These are phyloP conservation scores for Penicillium janthinellum DNA, from an alignment of 2,329 filamentous ascomycete genomes.

Conservation along the genomic window DNA sequence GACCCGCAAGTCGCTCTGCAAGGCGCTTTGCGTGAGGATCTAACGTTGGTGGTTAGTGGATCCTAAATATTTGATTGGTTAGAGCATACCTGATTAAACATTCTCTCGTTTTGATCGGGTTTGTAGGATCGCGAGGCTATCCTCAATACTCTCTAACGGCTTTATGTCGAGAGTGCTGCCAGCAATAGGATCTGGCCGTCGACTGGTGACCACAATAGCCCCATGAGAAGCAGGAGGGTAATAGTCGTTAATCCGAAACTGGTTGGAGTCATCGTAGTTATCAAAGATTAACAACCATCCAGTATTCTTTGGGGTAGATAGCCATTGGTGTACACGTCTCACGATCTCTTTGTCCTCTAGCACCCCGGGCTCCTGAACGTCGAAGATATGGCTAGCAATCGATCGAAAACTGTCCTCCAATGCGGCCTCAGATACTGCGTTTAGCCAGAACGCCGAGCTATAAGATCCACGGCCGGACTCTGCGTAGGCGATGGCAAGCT, in stretches of 20 bases:
- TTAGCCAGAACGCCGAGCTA: constrained; percentile 6
- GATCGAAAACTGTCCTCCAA: constrained; percentile 5
- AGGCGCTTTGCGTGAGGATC: not conserved
- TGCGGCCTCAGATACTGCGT: constrained; percentile 2
- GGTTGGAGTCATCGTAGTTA: constrained; percentile 22
- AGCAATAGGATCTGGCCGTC: constrained; percentile 4
- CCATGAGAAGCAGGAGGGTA: constrained; percentile 18
- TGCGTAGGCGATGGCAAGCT: constrained; percentile 11
- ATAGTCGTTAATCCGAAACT: constrained; percentile 14
- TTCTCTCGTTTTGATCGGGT: constrained; percentile 6
- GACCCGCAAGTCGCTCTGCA: constrained; percentile 1
- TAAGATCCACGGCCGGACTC: not conserved
- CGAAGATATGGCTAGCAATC: constrained; percentile 4
- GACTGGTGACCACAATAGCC: constrained; percentile 25
- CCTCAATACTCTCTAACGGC: constrained; percentile 1
- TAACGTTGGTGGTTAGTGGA: not conserved
- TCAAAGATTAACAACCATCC: constrained; percentile 29
- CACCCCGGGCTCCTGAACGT: not conserved
- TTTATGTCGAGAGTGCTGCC: not conserved
- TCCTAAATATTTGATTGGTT: not conserved
- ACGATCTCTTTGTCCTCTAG: not conserved
- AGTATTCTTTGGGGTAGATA: constrained; percentile 19
- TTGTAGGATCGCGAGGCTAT: constrained; percentile 5
- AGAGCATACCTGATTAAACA: constrained; percentile 5
- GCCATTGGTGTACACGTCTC: constrained; percentile 13